These are phyloP conservation scores for Aspergillus kassunensis DNA, from an alignment of 495 filamentous ascomycete genomes.

Conservation along the genomic window DNA sequence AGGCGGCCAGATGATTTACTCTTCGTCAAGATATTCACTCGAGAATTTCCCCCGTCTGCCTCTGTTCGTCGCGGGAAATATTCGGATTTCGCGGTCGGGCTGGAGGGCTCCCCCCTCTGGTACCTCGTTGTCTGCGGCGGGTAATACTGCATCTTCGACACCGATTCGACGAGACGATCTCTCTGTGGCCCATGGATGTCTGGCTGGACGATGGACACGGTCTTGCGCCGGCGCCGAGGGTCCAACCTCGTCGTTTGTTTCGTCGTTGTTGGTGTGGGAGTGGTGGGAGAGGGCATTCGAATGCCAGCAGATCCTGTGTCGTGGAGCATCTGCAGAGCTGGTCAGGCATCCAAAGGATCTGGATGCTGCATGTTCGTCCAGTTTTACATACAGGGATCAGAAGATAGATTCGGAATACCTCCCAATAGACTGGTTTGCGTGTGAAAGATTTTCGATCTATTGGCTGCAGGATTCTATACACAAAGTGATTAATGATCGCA, in stretches of 20 bases:
- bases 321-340: slow-evolving; percentile 22
- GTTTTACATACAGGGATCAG: too few relatives aligned
- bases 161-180: slow-evolving; percentile 1
- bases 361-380: slow-evolving; percentile 18
- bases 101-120: background rate
- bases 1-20: background rate
- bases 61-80: background rate
- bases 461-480: slow-evolving; percentile 14
- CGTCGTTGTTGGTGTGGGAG: slow-evolving; percentile 10
- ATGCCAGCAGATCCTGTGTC: slow-evolving; percentile 16
- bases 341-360: slow-evolving; percentile 25
- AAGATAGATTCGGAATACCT: background rate
- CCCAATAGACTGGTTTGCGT: background rate
- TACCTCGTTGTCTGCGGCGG: background rate
- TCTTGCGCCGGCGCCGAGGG: slow-evolving; percentile 18
- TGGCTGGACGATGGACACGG: slow-evolving; percentile 19
- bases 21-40: background rate
- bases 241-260: background rate
- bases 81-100: background rate
- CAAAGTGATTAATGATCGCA: slow-evolving; percentile 9
- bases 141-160: slow-evolving; percentile 11
- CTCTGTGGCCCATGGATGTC: slow-evolving; percentile 15
- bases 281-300: slow-evolving; percentile 9
- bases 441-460: slow-evolving; percentile 13
- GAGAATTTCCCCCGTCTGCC: background rate